Base-by-base conservation (phyloP, 2,329 filamentous ascomycete genomes). In the Fusarium sp. region DNA sequence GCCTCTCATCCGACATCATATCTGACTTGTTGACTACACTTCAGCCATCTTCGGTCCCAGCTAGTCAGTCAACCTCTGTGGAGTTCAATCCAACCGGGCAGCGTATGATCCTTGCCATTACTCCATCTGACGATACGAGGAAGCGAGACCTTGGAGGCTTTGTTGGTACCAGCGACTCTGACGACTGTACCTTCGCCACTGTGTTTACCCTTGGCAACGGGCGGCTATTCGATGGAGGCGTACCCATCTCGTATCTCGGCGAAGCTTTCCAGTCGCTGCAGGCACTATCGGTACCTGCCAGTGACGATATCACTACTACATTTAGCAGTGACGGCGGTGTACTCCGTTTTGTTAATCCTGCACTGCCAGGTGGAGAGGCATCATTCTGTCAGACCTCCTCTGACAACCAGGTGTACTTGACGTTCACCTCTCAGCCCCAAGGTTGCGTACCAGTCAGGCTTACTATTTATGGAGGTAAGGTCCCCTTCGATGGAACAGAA, bases 81-180 rank as follows among this genome's bases (percentile, higher is more conserved):
- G 20, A 14, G 24, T 25, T 54, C 13, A 37, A 20, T 5, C 57
- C 60, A 9, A 18, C n/a, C 1, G 30, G 46, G 6, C 25, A 54
- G 13, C 40, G 46, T 2, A 22, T 62, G 9, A 62, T 61, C 3
- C 34, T 62, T 25, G 44, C 40, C 5, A 6, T 62, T 10, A 46
- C 9, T 4, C 46, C 60, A 22, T 53, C 46, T 0, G 16, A 20
- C 6, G 30, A 62, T 20, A 30, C 29, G 9, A 54, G 46, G 10
- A 61, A 61, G 14, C 46, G 60, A 2, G 46, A 62, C 7, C 2
- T 37, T 11, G 57, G 57, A 5, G 46, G 60, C 1, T 62, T 54
- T 9, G 46, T 62, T 16, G 60, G 60, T 2, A 18, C 41, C 29
- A 12, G 29, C 6, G 29, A 30, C 29, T 30, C 29, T 3, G 52